These are phyloP conservation scores for Viola pubescens DNA, from an alignment of 441 rosid genomes.

Conservation along the genomic window DNA sequence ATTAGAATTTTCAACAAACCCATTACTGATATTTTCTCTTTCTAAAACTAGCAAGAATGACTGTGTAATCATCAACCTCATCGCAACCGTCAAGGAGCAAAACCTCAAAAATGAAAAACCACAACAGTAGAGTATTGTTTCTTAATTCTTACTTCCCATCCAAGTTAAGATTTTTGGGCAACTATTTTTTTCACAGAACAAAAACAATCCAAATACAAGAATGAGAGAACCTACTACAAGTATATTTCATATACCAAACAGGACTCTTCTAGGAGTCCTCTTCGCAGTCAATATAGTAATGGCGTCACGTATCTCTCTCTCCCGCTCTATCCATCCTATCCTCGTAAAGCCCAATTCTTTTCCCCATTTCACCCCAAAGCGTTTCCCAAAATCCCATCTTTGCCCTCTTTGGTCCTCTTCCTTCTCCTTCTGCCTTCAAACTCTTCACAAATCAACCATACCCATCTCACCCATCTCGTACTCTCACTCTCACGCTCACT, in stretches of 20 bases:
- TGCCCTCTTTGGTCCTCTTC: conserved; percentile 75
- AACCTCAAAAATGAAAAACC: too few relatives aligned
- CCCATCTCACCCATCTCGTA: neutral
- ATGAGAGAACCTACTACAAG: too few relatives aligned
- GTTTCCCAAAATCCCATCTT: conserved; percentile 27
- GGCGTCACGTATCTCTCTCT: conserved; percentile 31
- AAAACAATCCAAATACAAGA: too few relatives aligned
- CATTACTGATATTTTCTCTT: too few relatives aligned
- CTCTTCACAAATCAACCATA: conserved; percentile 23
- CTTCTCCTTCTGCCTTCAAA: conserved; percentile 53
- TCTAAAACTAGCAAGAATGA: too few relatives aligned
- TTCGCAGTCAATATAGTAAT: conserved; percentile 20
- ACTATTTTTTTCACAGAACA: too few relatives aligned
- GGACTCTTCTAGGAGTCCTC: neutral
- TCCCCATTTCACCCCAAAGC: conserved; percentile 30
- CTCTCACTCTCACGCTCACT: conserved; percentile 18
- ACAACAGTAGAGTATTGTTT: too few relatives aligned
- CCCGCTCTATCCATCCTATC: conserved; percentile 37
- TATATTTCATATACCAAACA: neutral
- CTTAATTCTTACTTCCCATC: too few relatives aligned
- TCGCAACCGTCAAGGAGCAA: too few relatives aligned
- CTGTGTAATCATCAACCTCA: too few relatives aligned
- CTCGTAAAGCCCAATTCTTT: conserved; percentile 16
- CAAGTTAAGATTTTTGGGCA: too few relatives aligned
- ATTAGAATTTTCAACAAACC: too few relatives aligned